phyloP scores from a whole-genome alignment of 108 stramenopile genomes.

The Epithemia pelagica region DNA sequence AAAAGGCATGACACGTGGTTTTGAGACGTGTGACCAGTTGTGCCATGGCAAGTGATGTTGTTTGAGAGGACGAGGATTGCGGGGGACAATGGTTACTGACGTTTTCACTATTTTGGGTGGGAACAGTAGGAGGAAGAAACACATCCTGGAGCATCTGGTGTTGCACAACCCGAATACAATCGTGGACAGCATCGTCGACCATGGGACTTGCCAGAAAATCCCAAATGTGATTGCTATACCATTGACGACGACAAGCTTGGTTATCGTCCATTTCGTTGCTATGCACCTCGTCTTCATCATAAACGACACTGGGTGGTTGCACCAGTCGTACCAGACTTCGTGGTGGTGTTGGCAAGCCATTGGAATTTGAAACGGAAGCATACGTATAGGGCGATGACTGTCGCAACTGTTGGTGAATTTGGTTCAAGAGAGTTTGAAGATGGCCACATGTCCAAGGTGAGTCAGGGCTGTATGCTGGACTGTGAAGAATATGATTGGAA shows the following conservation, averaged over 20 bases:
- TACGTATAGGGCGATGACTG: not conserved
- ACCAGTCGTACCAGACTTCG: not conserved
- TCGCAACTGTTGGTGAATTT: not conserved
- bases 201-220: not conserved
- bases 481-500: not conserved
- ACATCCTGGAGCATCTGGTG: not conserved
- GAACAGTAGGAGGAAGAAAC: no score
- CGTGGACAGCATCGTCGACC: not conserved
- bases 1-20: not conserved
- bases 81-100: no score
- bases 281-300: not conserved
- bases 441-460: not conserved
- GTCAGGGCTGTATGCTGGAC: not conserved
- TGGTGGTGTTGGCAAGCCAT: no score
- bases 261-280: no score
- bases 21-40: not conserved
- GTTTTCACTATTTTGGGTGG: no score
- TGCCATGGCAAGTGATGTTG: no score
- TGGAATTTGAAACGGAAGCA: no score
- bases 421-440: not conserved
- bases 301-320: not conserved
- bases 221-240: not conserved
- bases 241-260: not conserved
- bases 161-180: not conserved
- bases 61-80: no score